Evolutionary conservation across 306 rosid species (phyloP).

Genomic region (Prunus davidiana): DNA sequence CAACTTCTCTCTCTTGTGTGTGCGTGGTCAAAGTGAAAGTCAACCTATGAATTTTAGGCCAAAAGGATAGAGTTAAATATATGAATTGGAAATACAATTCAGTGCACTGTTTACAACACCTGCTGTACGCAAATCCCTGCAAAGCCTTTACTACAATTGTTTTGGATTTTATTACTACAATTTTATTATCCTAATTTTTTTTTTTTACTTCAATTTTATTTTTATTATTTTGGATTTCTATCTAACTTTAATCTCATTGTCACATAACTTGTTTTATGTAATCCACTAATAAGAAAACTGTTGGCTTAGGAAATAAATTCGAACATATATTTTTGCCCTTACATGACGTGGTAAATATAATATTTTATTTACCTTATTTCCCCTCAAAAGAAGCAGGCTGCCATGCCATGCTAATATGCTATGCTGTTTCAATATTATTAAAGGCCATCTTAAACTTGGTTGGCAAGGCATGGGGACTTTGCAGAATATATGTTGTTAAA

Average conservation of each 20-base stretch:
- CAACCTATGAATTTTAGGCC: background rate
- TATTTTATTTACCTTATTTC: background rate
- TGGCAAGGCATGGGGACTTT: background rate
- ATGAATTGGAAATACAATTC: background rate
- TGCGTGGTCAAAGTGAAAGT: constrained; percentile 10
- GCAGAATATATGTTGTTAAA: too few relatives aligned
- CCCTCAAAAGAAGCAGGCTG: background rate
- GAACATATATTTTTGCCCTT: background rate
- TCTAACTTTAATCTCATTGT: background rate
- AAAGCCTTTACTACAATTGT: background rate
- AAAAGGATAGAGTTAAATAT: background rate
- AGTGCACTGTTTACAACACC: background rate
- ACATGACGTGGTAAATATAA: background rate
- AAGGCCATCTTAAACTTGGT: background rate
- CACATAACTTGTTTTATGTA: background rate
- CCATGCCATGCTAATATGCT: background rate
- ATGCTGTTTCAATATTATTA: background rate
- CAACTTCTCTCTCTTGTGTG: background rate
- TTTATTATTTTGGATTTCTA: background rate
- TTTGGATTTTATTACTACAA: background rate
- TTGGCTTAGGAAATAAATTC: too few relatives aligned
- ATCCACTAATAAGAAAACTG: background rate
- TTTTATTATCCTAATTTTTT: too few relatives aligned
- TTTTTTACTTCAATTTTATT: background rate
- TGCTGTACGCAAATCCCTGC: background rate